These are phyloP conservation scores for Tetrahymena elliotti DNA, from an alignment of 73 alveolate genomes.

Conservation along the genomic window DNA sequence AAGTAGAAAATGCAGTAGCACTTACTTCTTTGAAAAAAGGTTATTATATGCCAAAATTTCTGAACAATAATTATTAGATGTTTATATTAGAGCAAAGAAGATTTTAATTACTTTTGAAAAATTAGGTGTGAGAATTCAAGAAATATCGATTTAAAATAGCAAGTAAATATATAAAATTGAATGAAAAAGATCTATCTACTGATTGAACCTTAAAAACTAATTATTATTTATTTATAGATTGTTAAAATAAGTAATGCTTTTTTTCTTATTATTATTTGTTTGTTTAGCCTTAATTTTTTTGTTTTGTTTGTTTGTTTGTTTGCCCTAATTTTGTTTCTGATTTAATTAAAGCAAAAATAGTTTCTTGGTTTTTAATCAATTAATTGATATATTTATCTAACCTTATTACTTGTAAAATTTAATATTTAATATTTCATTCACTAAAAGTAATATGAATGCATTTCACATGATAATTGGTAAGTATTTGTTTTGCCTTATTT, in stretches of 20 bases:
- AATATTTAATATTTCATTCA: neutral
- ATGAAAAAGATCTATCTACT: neutral
- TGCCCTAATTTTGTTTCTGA: neutral
- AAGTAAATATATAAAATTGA: neutral
- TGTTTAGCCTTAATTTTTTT: neutral
- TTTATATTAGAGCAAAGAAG: neutral
- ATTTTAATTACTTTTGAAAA: neutral
- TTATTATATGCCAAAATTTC: neutral
- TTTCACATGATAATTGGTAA: neutral
- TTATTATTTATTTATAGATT: too few species aligned
- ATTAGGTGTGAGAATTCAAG: neutral
- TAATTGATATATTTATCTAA: neutral
- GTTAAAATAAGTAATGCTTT: neutral
- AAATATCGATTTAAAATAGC: too few species aligned
- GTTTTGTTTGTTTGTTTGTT: neutral
- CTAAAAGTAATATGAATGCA: neutral
- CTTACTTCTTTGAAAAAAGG: neutral
- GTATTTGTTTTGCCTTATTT: neutral
- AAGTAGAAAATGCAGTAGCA: neutral
- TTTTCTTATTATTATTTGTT: neutral
- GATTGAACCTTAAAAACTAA: neutral
- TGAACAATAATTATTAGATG: neutral
- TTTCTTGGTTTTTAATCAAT: neutral
- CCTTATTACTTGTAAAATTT: neutral
- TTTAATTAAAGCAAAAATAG: neutral